Percentiles rank a stretch among this genome's conserved stretches.
phyloP scores from a whole-genome alignment of 1,139 yeast species.

The Nadsonia commutata region DNA sequence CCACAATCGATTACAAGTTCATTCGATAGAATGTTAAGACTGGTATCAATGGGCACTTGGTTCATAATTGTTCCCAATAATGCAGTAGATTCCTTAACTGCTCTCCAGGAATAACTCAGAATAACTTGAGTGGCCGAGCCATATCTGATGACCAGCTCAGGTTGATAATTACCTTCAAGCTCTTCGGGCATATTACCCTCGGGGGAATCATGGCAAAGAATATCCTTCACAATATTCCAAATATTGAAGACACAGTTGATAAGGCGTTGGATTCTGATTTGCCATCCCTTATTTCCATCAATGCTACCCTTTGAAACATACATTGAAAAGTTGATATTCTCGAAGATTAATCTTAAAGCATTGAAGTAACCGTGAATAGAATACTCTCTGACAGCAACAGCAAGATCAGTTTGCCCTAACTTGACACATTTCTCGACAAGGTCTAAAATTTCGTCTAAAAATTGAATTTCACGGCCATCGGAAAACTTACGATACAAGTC shows the following conservation, averaged over 20 bases:
- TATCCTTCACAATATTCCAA: constrained; percentile 42
- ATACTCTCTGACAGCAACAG: constrained; percentile 29
- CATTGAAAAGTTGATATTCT: constrained; percentile 12
- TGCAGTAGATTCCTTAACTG: constrained; percentile 60
- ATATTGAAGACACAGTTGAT: constrained; percentile 21
- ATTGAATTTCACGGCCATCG: constrained; percentile 14
- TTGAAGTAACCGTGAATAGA: constrained; percentile 57
- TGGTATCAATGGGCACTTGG: constrained; percentile 13
- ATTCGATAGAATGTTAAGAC: constrained; percentile 11
- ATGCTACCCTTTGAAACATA: constrained; percentile 3
- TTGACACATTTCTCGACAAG: constrained; percentile 20
- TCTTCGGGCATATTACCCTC: constrained; percentile 42
- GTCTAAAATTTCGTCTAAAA: constrained; percentile 24
- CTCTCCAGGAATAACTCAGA: constrained; percentile 70
- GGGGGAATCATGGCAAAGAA: constrained; percentile 55
- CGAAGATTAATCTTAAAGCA: constrained; percentile 38
- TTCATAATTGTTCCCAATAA: constrained; percentile 34
- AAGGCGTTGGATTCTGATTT: constrained; percentile 13
- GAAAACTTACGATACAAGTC: constrained; percentile 15
- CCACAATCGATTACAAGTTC: constrained; percentile 30
- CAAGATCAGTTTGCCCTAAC: constrained; percentile 22
- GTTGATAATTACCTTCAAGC: constrained; percentile 24
- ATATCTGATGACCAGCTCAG: constrained; percentile 25
- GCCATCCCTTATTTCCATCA: constrained; percentile 3
- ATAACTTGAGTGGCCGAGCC: constrained; percentile 48